These are phyloP conservation scores for Mesembryanthemum crystallinum DNA, from an alignment of 148 eudicot species.

Conservation along the genomic window DNA sequence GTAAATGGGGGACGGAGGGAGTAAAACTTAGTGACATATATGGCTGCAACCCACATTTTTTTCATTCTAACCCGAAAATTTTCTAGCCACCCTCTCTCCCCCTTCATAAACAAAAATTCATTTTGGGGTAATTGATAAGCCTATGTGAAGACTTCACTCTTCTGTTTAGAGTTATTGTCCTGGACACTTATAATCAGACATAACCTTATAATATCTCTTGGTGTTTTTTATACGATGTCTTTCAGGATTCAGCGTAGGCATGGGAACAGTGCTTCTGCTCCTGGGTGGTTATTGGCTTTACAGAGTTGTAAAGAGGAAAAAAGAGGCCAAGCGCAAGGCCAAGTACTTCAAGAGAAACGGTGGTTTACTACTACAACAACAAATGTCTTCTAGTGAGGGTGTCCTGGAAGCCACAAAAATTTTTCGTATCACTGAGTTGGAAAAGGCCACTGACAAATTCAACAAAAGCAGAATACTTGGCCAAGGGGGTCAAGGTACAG, in stretches of 20 bases:
- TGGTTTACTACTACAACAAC: slow-evolving; percentile 32
- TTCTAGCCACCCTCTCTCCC: too few species aligned
- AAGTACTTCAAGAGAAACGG: slow-evolving; percentile 28
- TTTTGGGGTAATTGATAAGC: too few species aligned
- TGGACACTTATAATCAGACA: too few species aligned
- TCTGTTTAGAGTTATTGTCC: too few species aligned
- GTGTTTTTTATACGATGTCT: background rate
- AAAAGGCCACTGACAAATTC: slow-evolving; percentile 29
- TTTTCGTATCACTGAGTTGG: slow-evolving; percentile 16
- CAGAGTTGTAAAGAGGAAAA: slow-evolving; percentile 6
- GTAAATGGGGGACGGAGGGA: too few species aligned
- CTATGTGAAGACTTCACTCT: too few species aligned
- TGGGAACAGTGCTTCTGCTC: slow-evolving; percentile 16
- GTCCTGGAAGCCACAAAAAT: slow-evolving; percentile 16
- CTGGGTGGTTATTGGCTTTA: slow-evolving; percentile 23
- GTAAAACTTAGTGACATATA: too few species aligned
- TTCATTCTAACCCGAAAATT: too few species aligned
- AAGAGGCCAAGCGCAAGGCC: slow-evolving; percentile 18
- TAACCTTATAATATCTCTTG: too few species aligned
- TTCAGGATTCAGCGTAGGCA: slow-evolving; percentile 14
- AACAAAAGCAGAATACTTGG: slow-evolving; percentile 30
- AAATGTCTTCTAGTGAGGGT: slow-evolving; percentile 26
- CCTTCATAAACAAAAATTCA: too few species aligned
- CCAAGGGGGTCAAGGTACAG: slow-evolving; percentile 34
- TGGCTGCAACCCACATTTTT: too few species aligned